phyloP scores from a whole-genome alignment of 2,329 filamentous ascomycete genomes.

The Thermochaetoides dissita region DNA sequence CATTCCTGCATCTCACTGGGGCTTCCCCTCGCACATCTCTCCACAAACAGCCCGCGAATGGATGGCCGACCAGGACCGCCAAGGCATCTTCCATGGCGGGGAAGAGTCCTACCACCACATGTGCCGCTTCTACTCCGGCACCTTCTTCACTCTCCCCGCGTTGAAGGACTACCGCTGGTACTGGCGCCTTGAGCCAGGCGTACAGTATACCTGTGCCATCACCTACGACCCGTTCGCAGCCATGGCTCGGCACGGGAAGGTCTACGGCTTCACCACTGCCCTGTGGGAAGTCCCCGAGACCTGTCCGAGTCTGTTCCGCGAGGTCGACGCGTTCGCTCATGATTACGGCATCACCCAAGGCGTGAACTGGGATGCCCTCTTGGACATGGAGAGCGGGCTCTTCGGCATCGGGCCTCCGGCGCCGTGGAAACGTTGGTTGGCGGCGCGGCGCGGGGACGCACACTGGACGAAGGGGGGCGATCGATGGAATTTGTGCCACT shows the following conservation, averaged over 20 bases:
- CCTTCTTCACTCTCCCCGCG: slow-evolving; percentile 29
- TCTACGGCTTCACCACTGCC: slow-evolving; percentile 31
- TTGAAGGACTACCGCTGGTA: slow-evolving; percentile 32
- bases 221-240: slow-evolving; percentile 34
- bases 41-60: slow-evolving; percentile 9
- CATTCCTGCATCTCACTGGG: slow-evolving; percentile 27
- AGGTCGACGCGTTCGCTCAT: slow-evolving; percentile 26
- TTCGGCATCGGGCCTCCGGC: slow-evolving; percentile 20
- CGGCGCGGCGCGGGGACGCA: slow-evolving; percentile 13
- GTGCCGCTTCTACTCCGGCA: slow-evolving; percentile 28
- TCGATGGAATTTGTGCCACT: slow-evolving; percentile 30
- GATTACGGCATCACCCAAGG: slow-evolving; percentile 20
- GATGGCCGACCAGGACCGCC: slow-evolving; percentile 16
- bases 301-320: slow-evolving; percentile 28
- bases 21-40: slow-evolving; percentile 22
- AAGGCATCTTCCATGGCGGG: slow-evolving; percentile 24
- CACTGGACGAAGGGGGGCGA: slow-evolving; percentile 26
- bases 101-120: slow-evolving; percentile 28
- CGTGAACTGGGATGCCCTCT: slow-evolving; percentile 26
- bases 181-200: slow-evolving; percentile 32
- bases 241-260: slow-evolving; percentile 28
- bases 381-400: slow-evolving; percentile 20
- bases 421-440: slow-evolving; percentile 25
- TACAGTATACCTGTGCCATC: slow-evolving; percentile 30
- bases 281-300: slow-evolving; percentile 30